Percentiles rank a stretch among this genome's conserved stretches.
Evolutionary conservation across 2,329 filamentous ascomycete genomes (phyloP).

Genomic region (Eurotiales sp.): DNA sequence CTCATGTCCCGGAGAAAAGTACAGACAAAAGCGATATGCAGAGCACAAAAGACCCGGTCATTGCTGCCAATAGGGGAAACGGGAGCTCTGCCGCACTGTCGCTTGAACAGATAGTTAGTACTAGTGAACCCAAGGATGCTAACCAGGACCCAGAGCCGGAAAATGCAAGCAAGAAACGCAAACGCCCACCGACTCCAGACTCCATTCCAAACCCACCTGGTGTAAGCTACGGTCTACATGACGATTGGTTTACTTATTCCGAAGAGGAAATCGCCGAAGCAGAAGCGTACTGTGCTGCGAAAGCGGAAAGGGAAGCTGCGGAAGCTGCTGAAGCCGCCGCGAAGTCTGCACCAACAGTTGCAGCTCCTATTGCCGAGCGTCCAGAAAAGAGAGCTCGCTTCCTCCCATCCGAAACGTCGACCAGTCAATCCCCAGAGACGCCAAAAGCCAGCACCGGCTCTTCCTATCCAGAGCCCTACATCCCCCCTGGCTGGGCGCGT

Average conservation of each 20-base stretch:
- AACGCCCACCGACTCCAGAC: slow-evolving; percentile 38
- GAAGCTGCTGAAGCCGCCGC: slow-evolving; percentile 19
- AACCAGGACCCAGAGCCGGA: slow-evolving; percentile 8
- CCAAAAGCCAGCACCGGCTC: not conserved
- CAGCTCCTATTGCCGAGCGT: not conserved
- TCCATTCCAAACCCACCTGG: slow-evolving; percentile 40
- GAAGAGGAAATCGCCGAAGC: slow-evolving; percentile 16
- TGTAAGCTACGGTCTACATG: slow-evolving; percentile 39
- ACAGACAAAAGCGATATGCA: too few species aligned
- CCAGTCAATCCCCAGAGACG: not conserved
- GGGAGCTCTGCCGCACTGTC: not conserved
- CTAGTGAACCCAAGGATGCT: slow-evolving; percentile 2
- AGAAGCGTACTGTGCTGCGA: not conserved
- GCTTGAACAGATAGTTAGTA: not conserved
- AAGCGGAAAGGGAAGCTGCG: too few species aligned
- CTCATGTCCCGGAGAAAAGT: not conserved
- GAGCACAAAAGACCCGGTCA: too few species aligned
- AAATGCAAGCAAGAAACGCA: slow-evolving; percentile 19
- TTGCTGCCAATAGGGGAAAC: not conserved
- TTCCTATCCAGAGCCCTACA: not conserved
- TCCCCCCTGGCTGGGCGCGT: slow-evolving; percentile 7
- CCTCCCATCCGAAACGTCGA: not conserved
- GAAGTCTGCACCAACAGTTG: not conserved
- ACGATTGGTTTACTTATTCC: slow-evolving; percentile 34
- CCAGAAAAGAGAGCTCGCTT: slow-evolving; percentile 12